These are phyloP conservation scores for Tolypocladium nubicola DNA, from an alignment of 2,329 filamentous ascomycete genomes.

Conservation along the genomic window DNA sequence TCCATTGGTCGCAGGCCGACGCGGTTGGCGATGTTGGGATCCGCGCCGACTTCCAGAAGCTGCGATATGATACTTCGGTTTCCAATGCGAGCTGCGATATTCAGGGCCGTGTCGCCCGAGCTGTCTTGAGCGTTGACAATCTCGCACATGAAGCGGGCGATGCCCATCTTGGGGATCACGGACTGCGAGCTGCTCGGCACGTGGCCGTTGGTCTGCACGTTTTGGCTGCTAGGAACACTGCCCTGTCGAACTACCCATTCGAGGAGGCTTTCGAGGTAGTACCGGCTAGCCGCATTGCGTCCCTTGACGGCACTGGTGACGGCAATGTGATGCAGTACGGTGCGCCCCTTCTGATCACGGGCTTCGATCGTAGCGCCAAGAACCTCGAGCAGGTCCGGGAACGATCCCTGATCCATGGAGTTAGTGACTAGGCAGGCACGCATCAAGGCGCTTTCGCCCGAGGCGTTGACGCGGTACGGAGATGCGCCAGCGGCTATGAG, in stretches of 20 bases:
- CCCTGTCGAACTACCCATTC: constrained; percentile 91
- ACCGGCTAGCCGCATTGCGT: constrained; percentile 80
- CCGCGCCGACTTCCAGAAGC: constrained; percentile 85
- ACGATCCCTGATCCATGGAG: constrained; percentile 82
- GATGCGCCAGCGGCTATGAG: constrained; percentile 78
- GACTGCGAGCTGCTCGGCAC: constrained; percentile 28
- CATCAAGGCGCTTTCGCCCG: constrained; percentile 87
- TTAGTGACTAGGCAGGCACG: constrained; percentile 89
- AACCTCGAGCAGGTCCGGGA: constrained; percentile 81
- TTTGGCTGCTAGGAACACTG: constrained; percentile 47
- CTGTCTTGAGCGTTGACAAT: constrained; percentile 95
- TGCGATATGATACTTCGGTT: constrained; percentile 96
- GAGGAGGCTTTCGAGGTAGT: constrained; percentile 88
- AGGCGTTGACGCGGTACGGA: constrained; percentile 77
- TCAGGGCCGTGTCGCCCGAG: constrained; percentile 87
- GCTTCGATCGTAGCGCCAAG: constrained; percentile 85
- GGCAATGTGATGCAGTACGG: constrained; percentile 91
- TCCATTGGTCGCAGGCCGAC: constrained; percentile 84
- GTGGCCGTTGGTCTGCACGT: constrained; percentile 19
- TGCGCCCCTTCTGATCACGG: constrained; percentile 78
- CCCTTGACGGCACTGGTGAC: constrained; percentile 94
- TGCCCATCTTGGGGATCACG: constrained; percentile 57
- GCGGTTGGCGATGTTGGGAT: constrained; percentile 83
- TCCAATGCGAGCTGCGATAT: constrained; percentile 84
- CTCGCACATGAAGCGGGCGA: constrained; percentile 91